Evolutionary conservation across 805 yeast species (phyloP).

Genomic region (Gaillardinia entomophila): DNA sequence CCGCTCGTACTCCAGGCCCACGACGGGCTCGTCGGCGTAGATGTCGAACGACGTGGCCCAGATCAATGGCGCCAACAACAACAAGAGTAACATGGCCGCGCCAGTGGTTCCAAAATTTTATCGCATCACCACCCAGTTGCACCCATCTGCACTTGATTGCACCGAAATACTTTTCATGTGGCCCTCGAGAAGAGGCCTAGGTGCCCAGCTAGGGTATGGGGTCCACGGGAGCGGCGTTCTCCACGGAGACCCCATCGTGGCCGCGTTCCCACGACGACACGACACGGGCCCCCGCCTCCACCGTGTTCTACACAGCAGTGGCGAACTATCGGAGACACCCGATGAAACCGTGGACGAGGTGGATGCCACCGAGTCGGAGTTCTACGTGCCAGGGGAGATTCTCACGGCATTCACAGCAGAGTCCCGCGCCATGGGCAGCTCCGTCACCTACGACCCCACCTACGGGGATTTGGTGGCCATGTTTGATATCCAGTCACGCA

Average conservation of each 20-base stretch:
- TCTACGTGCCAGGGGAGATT: background rate
- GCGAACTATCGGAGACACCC: too few species aligned
- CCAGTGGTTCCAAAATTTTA: constrained; percentile 1
- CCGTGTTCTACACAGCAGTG: too few species aligned
- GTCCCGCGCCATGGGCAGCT: background rate
- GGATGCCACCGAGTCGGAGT: too few species aligned
- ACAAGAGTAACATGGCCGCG: constrained; percentile 1
- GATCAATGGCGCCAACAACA: background rate
- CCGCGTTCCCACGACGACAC: too few species aligned
- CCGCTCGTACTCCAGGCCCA: constrained; percentile 6
- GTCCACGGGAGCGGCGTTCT: constrained; percentile 8
- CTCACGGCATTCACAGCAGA: background rate
- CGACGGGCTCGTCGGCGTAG: constrained; percentile 3
- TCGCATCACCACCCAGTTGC: background rate
- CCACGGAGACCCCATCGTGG: too few species aligned
- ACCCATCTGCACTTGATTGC: background rate
- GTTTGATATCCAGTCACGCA: background rate
- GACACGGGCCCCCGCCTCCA: too few species aligned
- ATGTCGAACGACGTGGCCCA: constrained; percentile 14
- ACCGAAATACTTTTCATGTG: constrained; percentile 5
- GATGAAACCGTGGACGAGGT: too few species aligned
- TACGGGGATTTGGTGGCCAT: background rate
- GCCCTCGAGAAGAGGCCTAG: constrained; percentile 12
- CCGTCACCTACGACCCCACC: background rate
- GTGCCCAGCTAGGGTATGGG: constrained; percentile 11